Conservation (phyloP, 2,329 filamentous ascomycete genomes). For the Alternaria ventricosa region DNA sequence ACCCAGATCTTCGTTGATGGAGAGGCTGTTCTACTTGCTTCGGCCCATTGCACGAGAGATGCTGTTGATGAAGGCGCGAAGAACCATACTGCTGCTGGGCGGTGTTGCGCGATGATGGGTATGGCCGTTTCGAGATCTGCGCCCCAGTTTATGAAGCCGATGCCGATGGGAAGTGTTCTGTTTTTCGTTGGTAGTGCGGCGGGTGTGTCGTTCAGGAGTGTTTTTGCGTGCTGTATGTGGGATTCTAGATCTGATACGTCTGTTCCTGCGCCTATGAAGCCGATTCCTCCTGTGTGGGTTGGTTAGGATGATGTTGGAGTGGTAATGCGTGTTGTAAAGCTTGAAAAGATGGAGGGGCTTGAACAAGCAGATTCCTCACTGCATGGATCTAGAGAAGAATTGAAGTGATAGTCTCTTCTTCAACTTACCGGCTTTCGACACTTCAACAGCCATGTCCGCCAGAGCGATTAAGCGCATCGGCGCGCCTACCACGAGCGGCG, state of each 20-base stretch:
- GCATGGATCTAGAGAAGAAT: background rate
- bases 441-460: slow-evolving; percentile 64
- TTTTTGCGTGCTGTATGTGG: slow-evolving; percentile 34
- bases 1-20: slow-evolving; percentile 60
- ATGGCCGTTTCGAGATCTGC: slow-evolving; percentile 54
- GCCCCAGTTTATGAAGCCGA: slow-evolving; percentile 68
- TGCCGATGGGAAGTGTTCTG: slow-evolving; percentile 58
- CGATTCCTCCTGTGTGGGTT: slow-evolving; percentile 50
- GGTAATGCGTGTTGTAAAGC: background rate
- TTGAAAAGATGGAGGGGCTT: background rate
- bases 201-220: slow-evolving; percentile 24
- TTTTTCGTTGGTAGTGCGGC: slow-evolving; percentile 6
- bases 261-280: slow-evolving; percentile 55
- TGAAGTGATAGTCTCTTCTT: background rate
- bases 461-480: slow-evolving; percentile 72
- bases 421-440: slow-evolving; percentile 59
- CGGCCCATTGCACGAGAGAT: slow-evolving; percentile 44
- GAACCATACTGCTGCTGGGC: slow-evolving; percentile 69
- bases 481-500: slow-evolving; percentile 66
- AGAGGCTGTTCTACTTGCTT: slow-evolving; percentile 39
- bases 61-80: slow-evolving; percentile 58
- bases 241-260: slow-evolving; percentile 45
- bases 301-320: background rate
- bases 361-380: fast-evolving
- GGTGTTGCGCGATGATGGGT: slow-evolving; percentile 60